These are phyloP conservation scores for Trametes cinnabarina DNA, from an alignment of 768 basidiomycete species.

Conservation along the genomic window DNA sequence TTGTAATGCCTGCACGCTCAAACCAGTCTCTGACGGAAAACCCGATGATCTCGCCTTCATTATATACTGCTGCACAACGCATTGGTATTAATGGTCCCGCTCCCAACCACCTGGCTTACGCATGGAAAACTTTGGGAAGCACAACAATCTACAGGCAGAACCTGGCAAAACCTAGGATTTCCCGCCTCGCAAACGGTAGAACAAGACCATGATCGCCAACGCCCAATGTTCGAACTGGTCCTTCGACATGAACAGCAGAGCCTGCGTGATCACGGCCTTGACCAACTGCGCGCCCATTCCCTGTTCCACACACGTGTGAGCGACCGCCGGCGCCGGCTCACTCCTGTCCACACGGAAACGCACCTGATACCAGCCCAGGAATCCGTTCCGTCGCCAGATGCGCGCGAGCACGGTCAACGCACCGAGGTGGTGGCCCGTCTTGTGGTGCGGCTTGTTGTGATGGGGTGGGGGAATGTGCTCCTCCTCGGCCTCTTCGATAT, in stretches of 20 bases:
- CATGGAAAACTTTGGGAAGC: too few relatives aligned
- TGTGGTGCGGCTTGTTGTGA: conserved; percentile 43
- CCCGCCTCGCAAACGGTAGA: conserved; percentile 18
- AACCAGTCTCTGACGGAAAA: too few relatives aligned
- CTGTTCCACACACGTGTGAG: conserved; percentile 36
- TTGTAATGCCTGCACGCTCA: too few relatives aligned
- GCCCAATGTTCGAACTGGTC: conserved; percentile 95
- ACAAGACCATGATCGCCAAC: conserved; percentile 62
- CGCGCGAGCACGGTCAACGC: conserved; percentile 74
- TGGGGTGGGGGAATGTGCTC: conserved; percentile 39
- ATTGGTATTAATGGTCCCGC: too few relatives aligned
- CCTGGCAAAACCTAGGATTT: too few relatives aligned
- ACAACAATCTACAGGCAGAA: background rate
- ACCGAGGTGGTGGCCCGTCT: conserved; percentile 54
- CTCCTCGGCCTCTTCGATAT: conserved; percentile 46
- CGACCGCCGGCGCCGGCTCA: background rate
- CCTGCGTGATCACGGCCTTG: conserved; percentile 95
- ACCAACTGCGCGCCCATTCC: conserved; percentile 96
- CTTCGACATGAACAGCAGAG: conserved; percentile 94
- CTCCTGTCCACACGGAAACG: conserved; percentile 24
- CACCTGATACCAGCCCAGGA: conserved; percentile 95
- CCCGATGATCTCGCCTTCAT: too few relatives aligned
- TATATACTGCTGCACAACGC: too few relatives aligned
- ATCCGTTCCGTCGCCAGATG: conserved; percentile 74
- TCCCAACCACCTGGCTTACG: too few relatives aligned